phyloP scores from a whole-genome alignment of 495 filamentous ascomycete species.

The Penicillium atrosanguineum region DNA sequence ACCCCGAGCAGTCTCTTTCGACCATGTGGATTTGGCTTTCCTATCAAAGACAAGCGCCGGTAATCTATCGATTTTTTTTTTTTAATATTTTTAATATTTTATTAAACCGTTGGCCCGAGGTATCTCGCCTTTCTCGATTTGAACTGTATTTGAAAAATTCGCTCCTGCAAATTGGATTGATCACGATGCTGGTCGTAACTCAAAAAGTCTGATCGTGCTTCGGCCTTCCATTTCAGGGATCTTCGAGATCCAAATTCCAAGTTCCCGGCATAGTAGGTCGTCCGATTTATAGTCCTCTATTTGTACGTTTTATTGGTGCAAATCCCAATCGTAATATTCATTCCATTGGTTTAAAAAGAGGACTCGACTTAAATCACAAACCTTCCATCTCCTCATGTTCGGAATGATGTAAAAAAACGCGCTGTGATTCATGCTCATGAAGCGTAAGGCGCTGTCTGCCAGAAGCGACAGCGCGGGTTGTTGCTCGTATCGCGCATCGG shows the following conservation, averaged over 20 bases:
- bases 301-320: not conserved
- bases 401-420: not conserved
- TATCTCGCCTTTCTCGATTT: not conserved
- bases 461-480: conserved; percentile 44
- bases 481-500: conserved; percentile 41
- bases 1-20: no score
- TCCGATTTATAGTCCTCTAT: not conserved
- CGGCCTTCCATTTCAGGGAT: not conserved
- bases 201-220: not conserved
- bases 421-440: not conserved
- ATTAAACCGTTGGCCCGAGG: not conserved
- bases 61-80: not conserved
- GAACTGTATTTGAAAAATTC: not conserved
- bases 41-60: not conserved
- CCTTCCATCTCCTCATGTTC: not conserved
- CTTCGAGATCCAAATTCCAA: not conserved
- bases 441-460: conserved; percentile 26
- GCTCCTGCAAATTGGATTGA: not conserved
- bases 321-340: not conserved
- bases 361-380: not conserved
- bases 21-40: not conserved
- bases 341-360: not conserved
- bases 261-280: not conserved
- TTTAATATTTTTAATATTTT: no score
- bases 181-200: no score